phyloP scores from a whole-genome alignment of 306 rosid species.

The Lathyrus oleraceus region DNA sequence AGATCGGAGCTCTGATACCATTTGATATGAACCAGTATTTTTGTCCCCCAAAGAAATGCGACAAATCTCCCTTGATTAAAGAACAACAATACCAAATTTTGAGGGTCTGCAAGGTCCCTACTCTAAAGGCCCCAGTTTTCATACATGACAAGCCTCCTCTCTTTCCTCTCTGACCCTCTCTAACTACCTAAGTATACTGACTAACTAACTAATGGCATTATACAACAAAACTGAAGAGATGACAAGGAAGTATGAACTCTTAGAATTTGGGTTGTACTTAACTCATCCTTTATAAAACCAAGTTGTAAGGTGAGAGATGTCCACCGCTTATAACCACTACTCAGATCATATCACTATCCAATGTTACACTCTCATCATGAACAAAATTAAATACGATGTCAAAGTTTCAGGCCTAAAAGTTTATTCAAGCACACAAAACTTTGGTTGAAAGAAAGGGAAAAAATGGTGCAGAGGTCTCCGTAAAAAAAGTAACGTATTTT shows the following conservation, averaged over 20 bases:
- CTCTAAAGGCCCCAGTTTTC: too few relatives aligned
- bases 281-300: background rate
- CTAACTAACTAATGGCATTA: background rate
- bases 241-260: conserved; percentile 2
- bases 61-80: too few relatives aligned
- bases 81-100: background rate
- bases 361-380: too few relatives aligned
- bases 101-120: background rate
- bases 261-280: background rate
- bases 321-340: background rate
- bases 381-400: conserved; percentile 19
- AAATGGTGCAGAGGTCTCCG: background rate
- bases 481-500: background rate
- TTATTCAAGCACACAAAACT: conserved; percentile 2
- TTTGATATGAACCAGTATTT: too few relatives aligned
- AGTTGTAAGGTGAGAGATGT: background rate
- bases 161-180: background rate
- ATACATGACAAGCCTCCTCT: too few relatives aligned
- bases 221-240: background rate
- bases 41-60: too few relatives aligned
- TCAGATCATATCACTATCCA: too few relatives aligned
- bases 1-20: too few relatives aligned
- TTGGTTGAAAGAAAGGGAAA: background rate
- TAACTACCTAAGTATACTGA: background rate
- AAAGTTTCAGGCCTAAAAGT: conserved; percentile 19